These are phyloP conservation scores for Syzygium jambos DNA, from an alignment of 345 rosid genomes.

Conservation along the genomic window DNA sequence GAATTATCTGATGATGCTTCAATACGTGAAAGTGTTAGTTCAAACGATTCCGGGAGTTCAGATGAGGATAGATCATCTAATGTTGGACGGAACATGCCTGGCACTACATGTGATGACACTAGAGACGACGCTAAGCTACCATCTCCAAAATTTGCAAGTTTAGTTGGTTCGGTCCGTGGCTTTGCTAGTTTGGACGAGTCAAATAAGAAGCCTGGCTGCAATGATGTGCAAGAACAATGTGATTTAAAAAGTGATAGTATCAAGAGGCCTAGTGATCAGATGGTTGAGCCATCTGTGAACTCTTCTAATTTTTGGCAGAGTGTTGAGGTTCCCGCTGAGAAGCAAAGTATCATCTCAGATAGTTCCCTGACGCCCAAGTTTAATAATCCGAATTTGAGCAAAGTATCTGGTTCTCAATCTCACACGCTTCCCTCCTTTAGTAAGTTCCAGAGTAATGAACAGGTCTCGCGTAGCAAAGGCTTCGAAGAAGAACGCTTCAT, in stretches of 20 bases:
- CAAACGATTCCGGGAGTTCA: conserved; percentile 48
- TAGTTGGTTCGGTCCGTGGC: conserved; percentile 51
- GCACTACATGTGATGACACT: conserved; percentile 16
- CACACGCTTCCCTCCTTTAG: neutral
- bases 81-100: conserved; percentile 22
- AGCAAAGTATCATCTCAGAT: conserved; percentile 10
- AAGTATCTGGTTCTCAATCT: neutral
- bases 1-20: conserved; percentile 76
- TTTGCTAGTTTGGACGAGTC: conserved; percentile 17
- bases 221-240: conserved; percentile 14
- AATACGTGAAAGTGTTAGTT: conserved; percentile 48
- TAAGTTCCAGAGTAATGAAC: neutral
- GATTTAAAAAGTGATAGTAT: conserved; percentile 10
- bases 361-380: conserved; percentile 13
- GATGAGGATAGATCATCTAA: conserved; percentile 27
- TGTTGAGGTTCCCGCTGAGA: conserved; percentile 24
- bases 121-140: conserved; percentile 29
- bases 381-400: neutral
- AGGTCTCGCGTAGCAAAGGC: neutral
- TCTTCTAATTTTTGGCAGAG: conserved; percentile 59
- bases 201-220: conserved; percentile 17
- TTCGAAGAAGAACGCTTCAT: neutral
- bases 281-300: conserved; percentile 12
- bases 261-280: conserved; percentile 10
- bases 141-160: conserved; percentile 66